Evolutionary conservation across 805 yeast species (phyloP), one percentile per base, ranked within the genome.

Genomic region (Wickerhamomyces queroliae): DNA sequence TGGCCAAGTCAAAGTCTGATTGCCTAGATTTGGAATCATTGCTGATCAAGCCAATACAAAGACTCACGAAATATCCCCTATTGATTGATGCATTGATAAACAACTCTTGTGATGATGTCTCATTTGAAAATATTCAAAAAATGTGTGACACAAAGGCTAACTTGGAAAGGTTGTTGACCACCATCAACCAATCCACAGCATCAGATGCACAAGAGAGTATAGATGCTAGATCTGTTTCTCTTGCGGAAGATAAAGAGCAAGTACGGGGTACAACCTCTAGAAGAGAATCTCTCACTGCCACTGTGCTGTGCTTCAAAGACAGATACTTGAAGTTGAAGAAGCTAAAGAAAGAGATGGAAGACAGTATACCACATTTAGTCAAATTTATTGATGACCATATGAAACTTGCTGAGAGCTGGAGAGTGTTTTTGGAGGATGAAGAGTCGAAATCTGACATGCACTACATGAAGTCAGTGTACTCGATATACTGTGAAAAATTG

Each of bases 31-130:
- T 67, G n/a, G 59, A 59, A 24, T 52, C 56, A 7, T 45, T 66
- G 4, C 39, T 67, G 17, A 49, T 49, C 13, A 48, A 48, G 27
- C 72, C 72, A 0, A 45, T 59, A 5, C 47, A 48, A 24, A 53
- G 70, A 39, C 31, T 63, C 11, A 26, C 47, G 1, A 58, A 57
- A 33, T 55, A 53, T 26, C 26, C 44, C 3, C 17, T 42, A 12
- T 20, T 52, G 36, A 42, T 55, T 15, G 46, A 52, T 23, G 26
- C 24, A 1, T 18, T 53, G 23, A 34, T 51, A 4, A 46, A 44
- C 12, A 35, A 26, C n/a, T 44, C 49, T 6, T 26, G 25, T 15
- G 42, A 43, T 26, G 49, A 41, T 1, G 2, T 47, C 2, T 9
- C 38, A 2, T 43, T 30, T 16, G 42, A 40, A 9, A 10, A 29